Base-by-base conservation (phyloP, 2,329 filamentous ascomycete species). In the Xylaria hypoxylon region DNA sequence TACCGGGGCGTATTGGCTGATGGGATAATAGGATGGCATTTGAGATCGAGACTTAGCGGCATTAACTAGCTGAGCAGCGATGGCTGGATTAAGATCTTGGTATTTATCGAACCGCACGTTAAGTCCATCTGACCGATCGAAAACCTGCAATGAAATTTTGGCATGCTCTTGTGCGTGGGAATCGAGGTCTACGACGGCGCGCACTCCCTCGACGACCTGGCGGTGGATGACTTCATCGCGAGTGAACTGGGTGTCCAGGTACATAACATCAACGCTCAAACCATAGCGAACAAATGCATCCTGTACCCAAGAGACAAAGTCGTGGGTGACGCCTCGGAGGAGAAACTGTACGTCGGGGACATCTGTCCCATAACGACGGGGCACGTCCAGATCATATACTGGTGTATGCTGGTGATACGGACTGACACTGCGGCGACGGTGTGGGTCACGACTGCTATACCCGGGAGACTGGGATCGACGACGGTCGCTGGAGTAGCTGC, bases 321-420 rank as follows among this genome's bases (percentile, higher is more conserved):
- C 90, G 67, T 91, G 85, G 65, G 90, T 88, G 13, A 96, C 85
- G 71, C 94, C 89, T 70, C 95, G 90, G 50, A 96, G 86, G 31
- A 97, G 87, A 33, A 98, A 88, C 77, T 97, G 94, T 17, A 97
- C 91, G 73, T 98, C 94, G 2, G 95, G 94, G 24, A 97, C 89
- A 70, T 96, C 89, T 64, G 86, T 83, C 4, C 92, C 89, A 64
- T 89, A 87, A 64, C 94, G 86, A 62, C 89, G 87, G 48, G 93
- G 92, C 7, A 97, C 86, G 33, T 92, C 90, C 13, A 94, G 82
- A 60, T 90, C 85, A 63, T 83, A 79, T 52, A 85, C 80, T 42
- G 84, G 80, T 24, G 86, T 79, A 56, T 84, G 79, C 35, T 85
- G 74, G 3, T 79, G 78, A 67, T 83, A 81, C 0, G 92, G 92